These are phyloP conservation scores for Jackrogersella minutella DNA, from an alignment of 495 filamentous ascomycete species.

Conservation along the genomic window DNA sequence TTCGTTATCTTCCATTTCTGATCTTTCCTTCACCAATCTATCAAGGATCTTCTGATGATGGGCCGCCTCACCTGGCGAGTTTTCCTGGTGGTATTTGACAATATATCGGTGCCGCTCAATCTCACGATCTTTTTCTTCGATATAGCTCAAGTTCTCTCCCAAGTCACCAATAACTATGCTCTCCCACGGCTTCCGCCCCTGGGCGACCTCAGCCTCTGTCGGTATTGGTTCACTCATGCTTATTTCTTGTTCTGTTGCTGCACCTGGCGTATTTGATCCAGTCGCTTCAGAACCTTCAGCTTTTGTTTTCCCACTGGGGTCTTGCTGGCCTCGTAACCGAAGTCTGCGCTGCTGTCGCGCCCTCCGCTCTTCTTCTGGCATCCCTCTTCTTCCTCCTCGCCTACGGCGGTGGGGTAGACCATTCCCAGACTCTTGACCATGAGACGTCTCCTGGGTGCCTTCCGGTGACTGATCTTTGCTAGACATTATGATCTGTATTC, in stretches of 20 bases:
- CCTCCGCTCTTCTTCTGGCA: conserved; percentile 39
- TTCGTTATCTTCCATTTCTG: conserved; percentile 48
- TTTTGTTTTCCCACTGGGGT: not conserved
- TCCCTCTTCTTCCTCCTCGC: conserved; percentile 28
- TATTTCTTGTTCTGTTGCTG: not conserved
- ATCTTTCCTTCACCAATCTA: conserved; percentile 44
- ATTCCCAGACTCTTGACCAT: not conserved
- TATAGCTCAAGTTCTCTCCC: conserved; percentile 51
- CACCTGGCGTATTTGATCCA: not conserved
- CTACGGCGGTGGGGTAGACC: not conserved
- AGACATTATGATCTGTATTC: not conserved
- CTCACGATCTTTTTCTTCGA: conserved; percentile 51
- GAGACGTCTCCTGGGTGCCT: conserved; percentile 1
- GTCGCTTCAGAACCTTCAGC: not conserved
- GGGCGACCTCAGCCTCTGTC: not conserved
- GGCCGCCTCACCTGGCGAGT: conserved; percentile 39
- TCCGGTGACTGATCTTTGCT: not conserved
- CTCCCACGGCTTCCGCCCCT: conserved; percentile 41
- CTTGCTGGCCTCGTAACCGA: conserved; percentile 13
- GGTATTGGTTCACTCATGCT: not conserved
- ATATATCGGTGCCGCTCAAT: conserved; percentile 48
- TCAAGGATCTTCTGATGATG: conserved; percentile 44
- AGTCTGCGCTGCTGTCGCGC: conserved; percentile 32
- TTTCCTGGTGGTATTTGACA: conserved; percentile 40
- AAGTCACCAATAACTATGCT: conserved; percentile 40